phyloP scores from a whole-genome alignment of 257 asterid species.

The Euphrasia confusa region DNA sequence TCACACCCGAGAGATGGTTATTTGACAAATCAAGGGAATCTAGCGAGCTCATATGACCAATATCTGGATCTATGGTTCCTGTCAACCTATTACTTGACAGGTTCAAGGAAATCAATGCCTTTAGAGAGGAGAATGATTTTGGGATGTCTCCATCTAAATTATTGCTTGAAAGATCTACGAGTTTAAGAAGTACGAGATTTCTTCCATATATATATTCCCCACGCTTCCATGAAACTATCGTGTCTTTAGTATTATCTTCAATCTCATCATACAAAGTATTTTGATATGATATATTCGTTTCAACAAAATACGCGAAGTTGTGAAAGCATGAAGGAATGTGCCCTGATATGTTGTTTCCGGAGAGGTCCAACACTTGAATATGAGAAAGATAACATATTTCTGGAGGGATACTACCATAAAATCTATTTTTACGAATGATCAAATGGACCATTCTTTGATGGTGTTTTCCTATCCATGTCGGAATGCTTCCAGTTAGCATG shows the following conservation, averaged over 20 bases:
- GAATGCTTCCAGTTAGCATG: constrained; percentile 3
- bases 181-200: constrained; percentile 23
- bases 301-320: too few species aligned
- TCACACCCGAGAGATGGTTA: constrained; percentile 31
- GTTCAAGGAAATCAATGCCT: constrained; percentile 21
- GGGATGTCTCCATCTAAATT: constrained; percentile 25
- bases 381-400: too few species aligned
- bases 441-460: neutral
- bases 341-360: constrained; percentile 23
- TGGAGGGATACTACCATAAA: neutral
- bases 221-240: constrained; percentile 29
- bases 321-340: constrained; percentile 3
- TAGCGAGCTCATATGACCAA: constrained; percentile 32
- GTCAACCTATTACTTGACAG: constrained; percentile 19
- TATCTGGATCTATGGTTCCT: constrained; percentile 25
- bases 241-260: constrained; percentile 5
- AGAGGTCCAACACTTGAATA: neutral
- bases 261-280: neutral
- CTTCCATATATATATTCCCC: constrained; percentile 12
- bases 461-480: too few species aligned
- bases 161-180: constrained; percentile 35
- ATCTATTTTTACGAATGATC: constrained; percentile 19
- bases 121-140: constrained; percentile 10
- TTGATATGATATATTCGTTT: too few species aligned
- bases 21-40: constrained; percentile 35